A percentile compares a stretch with the other conserved stretches of the same genome.
Conservation (phyloP, 306 rosid species). For the Cicer cuneatum region DNA sequence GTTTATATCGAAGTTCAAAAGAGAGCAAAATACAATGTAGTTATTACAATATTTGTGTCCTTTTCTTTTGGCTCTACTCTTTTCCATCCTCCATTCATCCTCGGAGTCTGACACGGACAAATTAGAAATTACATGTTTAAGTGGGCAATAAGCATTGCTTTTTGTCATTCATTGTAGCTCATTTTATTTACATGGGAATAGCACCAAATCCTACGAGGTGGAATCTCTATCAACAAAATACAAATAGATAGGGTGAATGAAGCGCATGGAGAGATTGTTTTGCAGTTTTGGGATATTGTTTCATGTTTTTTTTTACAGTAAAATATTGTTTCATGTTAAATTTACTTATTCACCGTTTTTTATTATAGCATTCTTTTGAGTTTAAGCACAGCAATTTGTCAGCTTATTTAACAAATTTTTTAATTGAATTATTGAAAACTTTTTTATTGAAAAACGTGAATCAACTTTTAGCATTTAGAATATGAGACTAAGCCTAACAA, state of each 20-base stretch:
- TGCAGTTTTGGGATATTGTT: neutral
- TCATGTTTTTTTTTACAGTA: neutral
- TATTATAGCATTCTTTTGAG: no score
- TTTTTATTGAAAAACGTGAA: no score
- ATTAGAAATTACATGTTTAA: neutral
- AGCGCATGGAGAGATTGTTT: neutral
- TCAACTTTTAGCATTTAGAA: no score
- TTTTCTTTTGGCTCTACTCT: neutral
- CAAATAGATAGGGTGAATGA: constrained; percentile 5
- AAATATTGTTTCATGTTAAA: no score
- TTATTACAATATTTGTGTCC: constrained; percentile 11
- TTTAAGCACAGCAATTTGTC: no score
- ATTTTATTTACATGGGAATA: neutral
- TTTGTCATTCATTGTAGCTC: neutral
- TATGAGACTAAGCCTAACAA: no score
- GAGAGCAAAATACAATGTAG: constrained; percentile 28
- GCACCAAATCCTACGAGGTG: no score
- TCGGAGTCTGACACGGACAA: neutral
- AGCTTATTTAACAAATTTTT: no score
- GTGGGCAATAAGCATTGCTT: neutral
- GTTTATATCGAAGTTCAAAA: constrained; percentile 9
- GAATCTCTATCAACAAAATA: neutral
- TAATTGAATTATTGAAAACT: no score
- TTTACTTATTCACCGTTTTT: no score
- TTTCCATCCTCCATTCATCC: neutral